Evolutionary conservation across 371 early-diverging fungal species (phyloP).

Genomic region (Syncephalis plumigaleata): DNA sequence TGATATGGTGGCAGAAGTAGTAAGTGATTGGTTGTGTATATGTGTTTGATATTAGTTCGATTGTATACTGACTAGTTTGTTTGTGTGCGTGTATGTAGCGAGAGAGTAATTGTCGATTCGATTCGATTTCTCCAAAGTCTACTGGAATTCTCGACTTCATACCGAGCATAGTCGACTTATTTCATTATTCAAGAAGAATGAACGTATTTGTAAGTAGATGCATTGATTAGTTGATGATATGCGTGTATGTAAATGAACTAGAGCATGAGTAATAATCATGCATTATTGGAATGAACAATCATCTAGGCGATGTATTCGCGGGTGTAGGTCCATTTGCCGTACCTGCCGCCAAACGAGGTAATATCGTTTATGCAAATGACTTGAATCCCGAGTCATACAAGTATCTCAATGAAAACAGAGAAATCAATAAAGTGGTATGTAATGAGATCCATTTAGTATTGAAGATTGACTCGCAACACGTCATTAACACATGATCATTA

Average conservation of each 20-base stretch:
- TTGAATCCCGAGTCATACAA: conserved; percentile 85
- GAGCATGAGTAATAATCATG: too few species aligned
- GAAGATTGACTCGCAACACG: background rate
- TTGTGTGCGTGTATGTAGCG: conserved; percentile 34
- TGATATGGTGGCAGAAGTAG: conserved; percentile 74
- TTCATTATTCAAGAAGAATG: conserved; percentile 45
- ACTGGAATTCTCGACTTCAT: conserved; percentile 98
- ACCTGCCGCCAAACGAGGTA: conserved; percentile 77
- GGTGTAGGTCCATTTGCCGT: conserved; percentile 98
- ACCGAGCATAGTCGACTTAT: conserved; percentile 89
- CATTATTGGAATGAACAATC: background rate
- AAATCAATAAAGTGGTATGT: conserved; percentile 54
- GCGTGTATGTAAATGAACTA: background rate
- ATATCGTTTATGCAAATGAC: conserved; percentile 93
- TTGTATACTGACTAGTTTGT: background rate
- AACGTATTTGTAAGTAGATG: conserved; percentile 45
- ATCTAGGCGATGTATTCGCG: conserved; percentile 79
- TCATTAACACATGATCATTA: too few species aligned
- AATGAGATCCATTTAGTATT: background rate
- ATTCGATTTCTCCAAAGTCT: conserved; percentile 94
- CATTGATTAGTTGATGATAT: too few species aligned
- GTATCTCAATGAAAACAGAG: conserved; percentile 64
- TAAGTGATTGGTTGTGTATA: conserved; percentile 19
- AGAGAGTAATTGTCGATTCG: conserved; percentile 83
- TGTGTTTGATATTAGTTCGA: background rate